These are phyloP conservation scores for Neonectria punicea DNA, from an alignment of 2,329 filamentous ascomycete species.

Conservation along the genomic window DNA sequence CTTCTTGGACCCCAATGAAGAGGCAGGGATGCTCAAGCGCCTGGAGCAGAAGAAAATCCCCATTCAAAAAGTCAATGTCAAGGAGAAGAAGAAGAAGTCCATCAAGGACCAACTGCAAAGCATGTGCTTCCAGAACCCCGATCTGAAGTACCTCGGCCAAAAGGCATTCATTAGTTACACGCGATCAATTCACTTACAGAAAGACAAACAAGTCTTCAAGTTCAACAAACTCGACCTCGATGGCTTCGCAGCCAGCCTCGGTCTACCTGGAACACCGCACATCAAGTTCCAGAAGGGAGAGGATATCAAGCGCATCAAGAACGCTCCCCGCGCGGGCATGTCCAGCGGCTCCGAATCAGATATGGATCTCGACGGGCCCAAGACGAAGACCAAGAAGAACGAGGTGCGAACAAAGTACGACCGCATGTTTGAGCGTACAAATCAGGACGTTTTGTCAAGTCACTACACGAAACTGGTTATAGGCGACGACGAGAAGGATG, in stretches of 20 bases:
- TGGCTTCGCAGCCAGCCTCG: slow-evolving; percentile 84
- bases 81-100: slow-evolving; percentile 87
- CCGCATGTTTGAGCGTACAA: slow-evolving; percentile 96
- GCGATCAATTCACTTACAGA: slow-evolving; percentile 86
- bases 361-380: slow-evolving; percentile 61
- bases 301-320: slow-evolving; percentile 87
- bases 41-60: slow-evolving; percentile 91
- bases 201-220: slow-evolving; percentile 91
- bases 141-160: slow-evolving; percentile 93
- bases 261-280: slow-evolving; percentile 88
- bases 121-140: slow-evolving; percentile 94
- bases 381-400: slow-evolving; percentile 67
- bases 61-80: slow-evolving; percentile 86
- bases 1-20: slow-evolving; percentile 92
- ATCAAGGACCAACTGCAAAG: slow-evolving; percentile 89
- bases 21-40: slow-evolving; percentile 87
- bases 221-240: slow-evolving; percentile 86
- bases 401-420: slow-evolving; percentile 94
- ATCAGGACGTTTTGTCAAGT: slow-evolving; percentile 93
- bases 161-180: slow-evolving; percentile 95
- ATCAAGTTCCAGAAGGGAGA: slow-evolving; percentile 95
- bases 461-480: slow-evolving; percentile 91
- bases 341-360: slow-evolving; percentile 70
- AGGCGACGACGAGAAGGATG: slow-evolving; percentile 61
- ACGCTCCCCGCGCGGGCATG: slow-evolving; percentile 76